phyloP scores from a whole-genome alignment of 768 basidiomycete genomes.

The Hortiboletus campestris region DNA sequence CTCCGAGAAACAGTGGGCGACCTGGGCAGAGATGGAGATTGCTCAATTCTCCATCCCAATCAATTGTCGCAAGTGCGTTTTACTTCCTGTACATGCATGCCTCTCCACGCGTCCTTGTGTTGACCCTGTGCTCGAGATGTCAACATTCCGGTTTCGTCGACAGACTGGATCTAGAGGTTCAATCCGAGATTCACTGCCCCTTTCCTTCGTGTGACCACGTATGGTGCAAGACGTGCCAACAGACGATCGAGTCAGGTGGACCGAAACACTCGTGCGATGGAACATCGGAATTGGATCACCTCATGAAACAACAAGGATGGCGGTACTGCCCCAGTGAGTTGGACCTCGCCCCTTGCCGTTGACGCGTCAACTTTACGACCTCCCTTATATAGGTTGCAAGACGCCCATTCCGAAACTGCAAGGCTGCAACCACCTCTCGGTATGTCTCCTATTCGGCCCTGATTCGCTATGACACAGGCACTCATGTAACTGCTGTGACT shows the following conservation, averaged over 20 bases:
- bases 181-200: conserved; percentile 50
- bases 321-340: conserved; percentile 56
- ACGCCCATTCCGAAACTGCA: conserved; percentile 50
- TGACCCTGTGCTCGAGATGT: conserved; percentile 40
- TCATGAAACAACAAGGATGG: conserved; percentile 57
- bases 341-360: too few relatives aligned
- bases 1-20: conserved; percentile 40
- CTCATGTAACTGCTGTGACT: background rate
- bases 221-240: conserved; percentile 63
- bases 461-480: background rate
- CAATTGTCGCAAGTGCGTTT: conserved; percentile 49
- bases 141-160: conserved; percentile 50
- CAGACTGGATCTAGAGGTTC: conserved; percentile 42
- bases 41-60: conserved; percentile 40
- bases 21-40: conserved; percentile 48
- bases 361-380: background rate
- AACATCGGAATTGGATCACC: conserved; percentile 47
- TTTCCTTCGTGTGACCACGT: conserved; percentile 44
- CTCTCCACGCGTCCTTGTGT: background rate
- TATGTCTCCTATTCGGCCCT: conserved; percentile 26
- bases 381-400: conserved; percentile 35
- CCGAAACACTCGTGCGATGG: conserved; percentile 58
- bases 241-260: conserved; percentile 34
- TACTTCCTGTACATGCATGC: too few relatives aligned
- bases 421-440: conserved; percentile 62